These are phyloP conservation scores for Mucor lusitanicus DNA, from an alignment of 371 early-diverging fungal genomes.

Conservation along the genomic window DNA sequence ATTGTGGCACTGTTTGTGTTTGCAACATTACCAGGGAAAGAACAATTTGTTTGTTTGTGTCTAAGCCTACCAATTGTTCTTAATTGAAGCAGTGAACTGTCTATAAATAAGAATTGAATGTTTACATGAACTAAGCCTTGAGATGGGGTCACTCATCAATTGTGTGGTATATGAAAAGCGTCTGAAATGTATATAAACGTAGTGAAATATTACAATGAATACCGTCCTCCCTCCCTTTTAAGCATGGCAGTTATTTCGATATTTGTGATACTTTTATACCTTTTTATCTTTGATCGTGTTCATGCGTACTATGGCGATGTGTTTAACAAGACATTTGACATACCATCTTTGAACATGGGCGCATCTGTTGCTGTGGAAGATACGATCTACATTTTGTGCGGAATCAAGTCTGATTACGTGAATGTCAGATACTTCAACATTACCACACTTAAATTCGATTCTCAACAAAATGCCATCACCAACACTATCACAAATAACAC, in stretches of 20 bases:
- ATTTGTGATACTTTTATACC: not conserved
- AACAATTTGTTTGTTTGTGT: not conserved
- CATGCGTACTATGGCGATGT: conserved; percentile 1
- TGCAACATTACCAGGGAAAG: not conserved
- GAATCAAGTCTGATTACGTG: not conserved
- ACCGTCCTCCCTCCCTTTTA: not conserved
- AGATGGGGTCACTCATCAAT: not conserved
- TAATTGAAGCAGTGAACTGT: not conserved
- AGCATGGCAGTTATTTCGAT: not conserved
- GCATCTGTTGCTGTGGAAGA: not conserved
- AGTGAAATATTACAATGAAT: not conserved
- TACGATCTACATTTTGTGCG: not conserved
- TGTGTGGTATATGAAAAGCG: not conserved
- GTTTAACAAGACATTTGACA: not conserved
- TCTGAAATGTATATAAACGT: not conserved
- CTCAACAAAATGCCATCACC: not conserved
- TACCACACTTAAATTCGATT: not conserved
- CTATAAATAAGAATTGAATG: not conserved
- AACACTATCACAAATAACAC: not conserved
- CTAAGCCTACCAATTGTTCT: not conserved
- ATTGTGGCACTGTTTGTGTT: not conserved
- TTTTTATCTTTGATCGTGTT: not conserved
- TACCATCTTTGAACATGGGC: not conserved
- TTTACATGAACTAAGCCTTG: not conserved
- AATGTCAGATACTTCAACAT: not conserved